These are phyloP conservation scores for Aethionema arabicum DNA, from an alignment of 345 rosid genomes.

Conservation along the genomic window DNA sequence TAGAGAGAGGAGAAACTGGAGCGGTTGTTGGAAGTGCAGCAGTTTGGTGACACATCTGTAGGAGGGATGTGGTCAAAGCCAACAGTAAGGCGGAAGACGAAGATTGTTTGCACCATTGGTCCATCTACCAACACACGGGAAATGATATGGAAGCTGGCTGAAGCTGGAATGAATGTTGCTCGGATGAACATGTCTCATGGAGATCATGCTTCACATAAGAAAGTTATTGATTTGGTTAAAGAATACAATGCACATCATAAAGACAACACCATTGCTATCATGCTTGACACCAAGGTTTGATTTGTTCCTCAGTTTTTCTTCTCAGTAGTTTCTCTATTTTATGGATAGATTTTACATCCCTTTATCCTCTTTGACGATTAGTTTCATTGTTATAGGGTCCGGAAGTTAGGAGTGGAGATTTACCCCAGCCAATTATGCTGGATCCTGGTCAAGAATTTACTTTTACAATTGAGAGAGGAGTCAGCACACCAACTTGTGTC, in stretches of 20 bases:
- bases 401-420: conserved; percentile 98
- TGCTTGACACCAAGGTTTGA: conserved; percentile 96
- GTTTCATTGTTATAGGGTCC: conserved; percentile 65
- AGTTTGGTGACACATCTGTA: conserved; percentile 57
- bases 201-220: conserved; percentile 95
- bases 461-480: conserved; percentile 87
- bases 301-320: conserved; percentile 6
- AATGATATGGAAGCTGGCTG: conserved; percentile 99
- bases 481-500: conserved; percentile 79
- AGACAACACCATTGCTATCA: conserved; percentile 88
- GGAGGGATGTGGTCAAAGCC: conserved; percentile 90
- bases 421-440: conserved; percentile 83
- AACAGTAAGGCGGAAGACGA: conserved; percentile 78
- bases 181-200: conserved; percentile 99
- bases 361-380: conserved; percentile 8
- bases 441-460: conserved; percentile 85
- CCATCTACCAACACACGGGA: conserved; percentile 89
- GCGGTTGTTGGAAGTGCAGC: conserved; percentile 52
- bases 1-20: conserved; percentile 54
- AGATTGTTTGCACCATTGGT: conserved; percentile 96
- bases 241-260: conserved; percentile 89
- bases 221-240: conserved; percentile 96
- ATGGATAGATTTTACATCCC: not conserved
- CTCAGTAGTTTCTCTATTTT: not conserved
- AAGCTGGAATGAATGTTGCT: conserved; percentile 98